phyloP scores from a whole-genome alignment of 73 alveolate species.

The Tetrahymena borealis region DNA sequence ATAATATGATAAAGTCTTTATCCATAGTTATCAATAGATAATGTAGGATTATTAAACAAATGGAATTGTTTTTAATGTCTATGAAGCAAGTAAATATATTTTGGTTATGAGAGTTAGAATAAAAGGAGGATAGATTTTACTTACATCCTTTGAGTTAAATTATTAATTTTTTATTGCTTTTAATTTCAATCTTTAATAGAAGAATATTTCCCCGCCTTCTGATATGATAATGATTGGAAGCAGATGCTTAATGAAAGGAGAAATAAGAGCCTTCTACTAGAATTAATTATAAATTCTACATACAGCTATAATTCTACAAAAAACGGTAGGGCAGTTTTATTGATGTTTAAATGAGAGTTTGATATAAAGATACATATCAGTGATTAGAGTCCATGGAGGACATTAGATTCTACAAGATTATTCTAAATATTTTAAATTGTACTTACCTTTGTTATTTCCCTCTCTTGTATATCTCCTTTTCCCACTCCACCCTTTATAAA shows the following conservation, averaged over 20 bases:
- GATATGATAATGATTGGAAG: not conserved
- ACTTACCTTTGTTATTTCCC: not conserved
- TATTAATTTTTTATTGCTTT: not conserved
- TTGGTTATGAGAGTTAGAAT: too few relatives aligned
- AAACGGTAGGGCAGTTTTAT: too few relatives aligned
- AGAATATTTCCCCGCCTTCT: not conserved
- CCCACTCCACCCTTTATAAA: not conserved
- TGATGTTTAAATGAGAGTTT: too few relatives aligned
- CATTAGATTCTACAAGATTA: not conserved
- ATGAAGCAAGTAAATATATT: too few relatives aligned
- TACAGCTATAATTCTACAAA: not conserved
- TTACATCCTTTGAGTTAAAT: not conserved
- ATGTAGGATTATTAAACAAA: too few relatives aligned
- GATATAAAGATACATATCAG: too few relatives aligned
- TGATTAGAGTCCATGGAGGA: too few relatives aligned
- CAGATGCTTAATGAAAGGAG: not conserved
- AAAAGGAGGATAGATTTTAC: too few relatives aligned
- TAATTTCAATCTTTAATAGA: not conserved
- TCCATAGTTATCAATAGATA: too few relatives aligned
- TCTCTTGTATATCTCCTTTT: not conserved
- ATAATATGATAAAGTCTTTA: too few relatives aligned
- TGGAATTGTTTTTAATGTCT: too few relatives aligned
- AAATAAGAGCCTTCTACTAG: slow-evolving; percentile 1
- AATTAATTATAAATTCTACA: not conserved
- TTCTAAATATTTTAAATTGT: not conserved